Conservation (phyloP, 2,329 filamentous ascomycete species). For the Colletotrichum karsti region DNA sequence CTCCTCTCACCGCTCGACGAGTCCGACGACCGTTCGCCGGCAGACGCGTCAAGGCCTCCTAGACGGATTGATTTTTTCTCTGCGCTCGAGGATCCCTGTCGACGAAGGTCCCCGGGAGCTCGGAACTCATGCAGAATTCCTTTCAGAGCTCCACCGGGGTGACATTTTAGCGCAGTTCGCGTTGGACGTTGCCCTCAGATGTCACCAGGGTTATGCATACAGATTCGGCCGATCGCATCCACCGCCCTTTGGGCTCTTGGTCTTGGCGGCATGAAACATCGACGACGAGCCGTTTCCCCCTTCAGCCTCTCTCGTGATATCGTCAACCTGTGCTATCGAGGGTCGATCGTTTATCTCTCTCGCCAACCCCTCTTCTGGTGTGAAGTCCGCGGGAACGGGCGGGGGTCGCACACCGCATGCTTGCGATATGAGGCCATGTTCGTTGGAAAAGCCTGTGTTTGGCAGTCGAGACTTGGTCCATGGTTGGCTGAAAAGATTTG, state of each 20-base stretch:
- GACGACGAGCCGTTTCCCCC: slow-evolving; percentile 7
- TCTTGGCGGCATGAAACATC: slow-evolving; percentile 27
- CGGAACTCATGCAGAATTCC: slow-evolving; percentile 22
- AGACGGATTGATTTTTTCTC: not conserved
- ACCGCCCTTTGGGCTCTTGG: slow-evolving; percentile 9
- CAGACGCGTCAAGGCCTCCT: slow-evolving; percentile 20
- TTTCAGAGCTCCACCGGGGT: slow-evolving; percentile 4
- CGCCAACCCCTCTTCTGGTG: not conserved
- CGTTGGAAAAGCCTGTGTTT: not conserved
- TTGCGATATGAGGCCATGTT: slow-evolving; percentile 1
- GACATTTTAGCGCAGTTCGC: slow-evolving; percentile 26
- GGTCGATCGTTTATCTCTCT: not conserved
- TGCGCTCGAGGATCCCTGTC: slow-evolving; percentile 1
- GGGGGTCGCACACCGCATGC: not conserved
- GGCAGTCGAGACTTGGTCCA: not conserved
- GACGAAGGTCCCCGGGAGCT: slow-evolving; percentile 11
- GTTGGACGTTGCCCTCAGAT: not conserved
- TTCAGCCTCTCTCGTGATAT: slow-evolving; percentile 1
- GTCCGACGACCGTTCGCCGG: not conserved
- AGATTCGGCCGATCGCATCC: slow-evolving; percentile 27
- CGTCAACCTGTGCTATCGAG: not conserved
- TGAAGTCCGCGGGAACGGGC: not conserved
- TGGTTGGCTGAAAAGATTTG: slow-evolving; percentile 3
- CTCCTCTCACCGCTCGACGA: slow-evolving; percentile 19
- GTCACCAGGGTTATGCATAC: not conserved